Base-by-base conservation (phyloP, 345 rosid species). In the Moricandia moricandioides region DNA sequence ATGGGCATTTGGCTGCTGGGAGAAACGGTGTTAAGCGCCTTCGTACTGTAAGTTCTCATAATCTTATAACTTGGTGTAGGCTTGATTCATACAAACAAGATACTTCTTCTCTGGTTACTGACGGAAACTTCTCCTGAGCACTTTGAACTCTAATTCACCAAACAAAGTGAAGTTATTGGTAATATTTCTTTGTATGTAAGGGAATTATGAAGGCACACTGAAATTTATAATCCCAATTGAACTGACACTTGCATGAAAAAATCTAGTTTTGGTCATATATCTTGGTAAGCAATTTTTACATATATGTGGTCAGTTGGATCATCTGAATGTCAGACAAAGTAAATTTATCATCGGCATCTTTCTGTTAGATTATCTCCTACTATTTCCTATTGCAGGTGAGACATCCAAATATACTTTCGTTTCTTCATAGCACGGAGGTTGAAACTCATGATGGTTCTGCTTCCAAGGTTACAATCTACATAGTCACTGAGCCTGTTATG, bases 1-100 rank as follows among this genome's bases (percentile, higher is more conserved):
- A 95, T 62, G 96, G 94, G 16, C 98, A 88, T 82, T 74, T 95
- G 73, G 92, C 92, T 45, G 99, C 99, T 30, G 99, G 92, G 21
- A 85, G 98, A 34, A 95, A 95, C 67, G 99, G 99, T 57, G 94
- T 95, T 81, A 95, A 92, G 85, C 97, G 99, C 47, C 98, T 95
- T 54, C 99, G 99, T 30, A 95, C 99, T 9, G 99, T 95, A 85
- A 81, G 87, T 49, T 39, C 24, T 56, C 56, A 13, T 56, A 0
- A 1, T 21, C 31, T 31, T 49, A 59, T 39, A 14, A 27, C 39
- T 71, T 33, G 16, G 11, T 70, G 14, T 33, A 54, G 71, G 72
- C 34, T 55, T 5, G 30, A 30, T 69, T 63, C 18, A 1, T 9
- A 54, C 8, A 30, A 49, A 54, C 49, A 39, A 17, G 29, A 52